phyloP scores from a whole-genome alignment of 345 rosid genomes.

The Arabis hirsuta region DNA sequence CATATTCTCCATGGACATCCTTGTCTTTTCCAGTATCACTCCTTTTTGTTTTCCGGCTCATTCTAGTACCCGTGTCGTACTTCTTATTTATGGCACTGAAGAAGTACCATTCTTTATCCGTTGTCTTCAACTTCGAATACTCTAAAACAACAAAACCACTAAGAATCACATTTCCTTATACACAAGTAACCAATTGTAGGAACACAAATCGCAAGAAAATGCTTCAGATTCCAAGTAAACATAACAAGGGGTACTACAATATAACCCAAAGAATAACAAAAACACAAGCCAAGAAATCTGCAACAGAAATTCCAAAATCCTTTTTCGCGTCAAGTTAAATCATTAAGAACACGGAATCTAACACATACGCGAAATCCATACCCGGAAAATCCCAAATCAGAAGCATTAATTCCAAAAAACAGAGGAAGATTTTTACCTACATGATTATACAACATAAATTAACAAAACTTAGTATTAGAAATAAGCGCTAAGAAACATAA shows the following conservation, averaged over 20 bases:
- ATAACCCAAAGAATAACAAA: background rate
- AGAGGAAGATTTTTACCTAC: too few species aligned
- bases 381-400: background rate
- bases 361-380: background rate
- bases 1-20: constrained; percentile 43
- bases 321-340: background rate
- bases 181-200: constrained; percentile 15
- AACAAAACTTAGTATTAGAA: too few species aligned
- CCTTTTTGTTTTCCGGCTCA: constrained; percentile 61
- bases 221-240: background rate
- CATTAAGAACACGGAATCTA: constrained; percentile 1
- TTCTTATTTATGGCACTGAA: constrained; percentile 69
- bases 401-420: too few species aligned
- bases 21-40: constrained; percentile 75
- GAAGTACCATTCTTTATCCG: constrained; percentile 84
- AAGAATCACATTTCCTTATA: background rate
- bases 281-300: too few species aligned
- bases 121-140: constrained; percentile 62
- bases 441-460: too few species aligned
- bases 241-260: too few species aligned
- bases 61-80: constrained; percentile 57
- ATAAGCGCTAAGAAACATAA: too few species aligned
- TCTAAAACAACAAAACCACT: constrained; percentile 31
- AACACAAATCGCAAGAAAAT: background rate
- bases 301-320: too few species aligned